A percentile compares a stretch with the other conserved stretches of the same genome.
phyloP scores from a whole-genome alignment of 352 stramenopile genomes.

The Phytophthora multivora region DNA sequence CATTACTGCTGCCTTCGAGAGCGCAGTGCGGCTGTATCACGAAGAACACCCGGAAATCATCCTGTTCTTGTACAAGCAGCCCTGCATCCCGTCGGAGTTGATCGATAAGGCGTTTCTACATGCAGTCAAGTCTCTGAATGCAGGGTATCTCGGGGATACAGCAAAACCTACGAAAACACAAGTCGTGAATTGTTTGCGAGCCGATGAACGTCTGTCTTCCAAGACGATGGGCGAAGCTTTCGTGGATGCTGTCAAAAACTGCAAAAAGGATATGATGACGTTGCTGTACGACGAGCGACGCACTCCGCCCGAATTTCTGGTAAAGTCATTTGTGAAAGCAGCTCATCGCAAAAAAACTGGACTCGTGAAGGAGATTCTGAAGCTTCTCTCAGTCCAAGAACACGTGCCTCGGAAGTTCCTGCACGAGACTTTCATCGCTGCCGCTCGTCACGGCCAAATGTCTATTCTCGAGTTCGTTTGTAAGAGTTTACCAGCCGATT shows the following conservation, averaged over 20 bases:
- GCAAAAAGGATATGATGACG: not conserved
- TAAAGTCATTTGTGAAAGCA: slow-evolving; percentile 2
- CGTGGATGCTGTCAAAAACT: not conserved
- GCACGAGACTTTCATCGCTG: slow-evolving; percentile 3
- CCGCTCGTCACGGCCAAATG: slow-evolving; percentile 3
- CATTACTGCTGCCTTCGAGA: not conserved
- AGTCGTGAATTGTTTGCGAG: not conserved
- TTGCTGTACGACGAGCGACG: not conserved
- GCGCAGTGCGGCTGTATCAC: not conserved
- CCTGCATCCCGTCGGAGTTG: not conserved
- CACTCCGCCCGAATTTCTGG: not conserved
- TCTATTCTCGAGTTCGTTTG: not conserved
- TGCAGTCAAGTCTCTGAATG: not conserved
- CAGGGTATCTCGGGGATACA: too few species aligned
- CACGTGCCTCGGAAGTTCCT: not conserved
- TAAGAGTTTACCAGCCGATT: not conserved
- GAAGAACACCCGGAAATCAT: not conserved
- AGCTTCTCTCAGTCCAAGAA: not conserved
- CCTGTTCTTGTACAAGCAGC: not conserved
- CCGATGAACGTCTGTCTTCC: not conserved
- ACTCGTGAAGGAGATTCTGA: not conserved
- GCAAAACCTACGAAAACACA: not conserved
- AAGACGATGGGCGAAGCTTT: not conserved
- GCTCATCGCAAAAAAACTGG: not conserved
- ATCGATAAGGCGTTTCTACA: not conserved